A percentile compares a stretch with the other conserved stretches of the same genome.
phyloP scores from a whole-genome alignment of 257 asterid species.

The Nicotiana noctiflora region DNA sequence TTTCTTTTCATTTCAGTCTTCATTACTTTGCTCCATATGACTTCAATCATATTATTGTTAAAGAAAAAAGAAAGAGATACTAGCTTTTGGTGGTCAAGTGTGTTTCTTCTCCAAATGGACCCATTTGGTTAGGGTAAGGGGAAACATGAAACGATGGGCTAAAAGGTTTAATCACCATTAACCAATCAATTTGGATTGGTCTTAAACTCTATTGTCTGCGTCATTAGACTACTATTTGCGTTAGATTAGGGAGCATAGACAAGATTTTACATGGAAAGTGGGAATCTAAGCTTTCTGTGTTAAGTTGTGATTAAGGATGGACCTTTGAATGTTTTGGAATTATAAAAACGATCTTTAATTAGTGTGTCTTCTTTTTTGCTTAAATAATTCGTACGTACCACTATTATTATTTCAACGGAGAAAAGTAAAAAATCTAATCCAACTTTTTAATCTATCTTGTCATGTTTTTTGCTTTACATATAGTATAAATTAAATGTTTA shows the following conservation, averaged over 20 bases:
- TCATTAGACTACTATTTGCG: slow-evolving; percentile 21
- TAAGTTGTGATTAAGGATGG: slow-evolving; percentile 11
- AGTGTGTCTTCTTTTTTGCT: background rate
- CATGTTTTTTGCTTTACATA: slow-evolving; percentile 31
- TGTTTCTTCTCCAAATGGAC: slow-evolving; percentile 21
- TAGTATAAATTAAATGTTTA: slow-evolving; percentile 12
- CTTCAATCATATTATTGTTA: slow-evolving; percentile 29
- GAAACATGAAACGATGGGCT: slow-evolving; percentile 63
- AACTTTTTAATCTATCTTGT: slow-evolving; percentile 44
- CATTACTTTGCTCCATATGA: slow-evolving; percentile 23
- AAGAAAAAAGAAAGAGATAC: slow-evolving; percentile 27
- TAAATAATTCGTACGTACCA: background rate
- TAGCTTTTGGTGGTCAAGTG: slow-evolving; percentile 26
- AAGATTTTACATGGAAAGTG: slow-evolving; percentile 13
- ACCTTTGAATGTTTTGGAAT: slow-evolving; percentile 20
- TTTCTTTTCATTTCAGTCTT: background rate
- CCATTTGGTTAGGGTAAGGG: slow-evolving; percentile 31
- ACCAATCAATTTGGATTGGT: slow-evolving; percentile 39
- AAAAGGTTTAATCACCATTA: slow-evolving; percentile 49
- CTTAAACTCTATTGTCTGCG: slow-evolving; percentile 18
- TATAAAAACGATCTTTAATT: background rate
- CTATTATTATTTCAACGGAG: background rate
- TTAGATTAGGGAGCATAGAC: slow-evolving; percentile 36
- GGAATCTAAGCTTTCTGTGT: slow-evolving; percentile 24
- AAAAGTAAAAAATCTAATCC: background rate